A percentile compares a stretch with the other conserved stretches of the same genome.
Conservation (phyloP, 768 basidiomycete genomes). For the Boletus subparvulus region DNA sequence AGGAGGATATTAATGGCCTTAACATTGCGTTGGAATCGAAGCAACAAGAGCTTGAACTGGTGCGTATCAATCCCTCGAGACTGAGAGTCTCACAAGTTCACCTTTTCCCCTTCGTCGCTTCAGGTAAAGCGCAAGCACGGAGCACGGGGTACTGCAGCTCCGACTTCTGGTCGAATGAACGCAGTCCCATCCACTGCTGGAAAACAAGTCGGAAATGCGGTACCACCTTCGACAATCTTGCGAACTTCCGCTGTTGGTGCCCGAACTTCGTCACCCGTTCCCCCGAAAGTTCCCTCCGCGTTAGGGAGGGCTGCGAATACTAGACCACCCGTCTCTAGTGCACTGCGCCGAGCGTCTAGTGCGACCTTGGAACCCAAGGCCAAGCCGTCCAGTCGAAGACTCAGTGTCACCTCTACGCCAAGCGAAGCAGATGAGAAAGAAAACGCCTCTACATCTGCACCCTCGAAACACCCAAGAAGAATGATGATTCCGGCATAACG, state of each 20-base stretch:
- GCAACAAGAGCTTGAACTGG: constrained; percentile 91
- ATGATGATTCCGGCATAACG: constrained; percentile 16
- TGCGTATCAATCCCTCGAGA: constrained; percentile 38
- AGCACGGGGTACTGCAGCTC: constrained; percentile 54
- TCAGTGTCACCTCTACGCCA: constrained; percentile 37
- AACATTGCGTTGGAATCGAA: constrained; percentile 93
- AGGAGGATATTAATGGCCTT: constrained; percentile 78
- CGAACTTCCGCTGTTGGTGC: constrained; percentile 33
- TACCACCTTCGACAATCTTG: constrained; percentile 40
- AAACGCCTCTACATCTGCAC: constrained; percentile 41
- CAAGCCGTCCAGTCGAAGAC: constrained; percentile 34
- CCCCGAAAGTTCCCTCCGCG: constrained; percentile 32
- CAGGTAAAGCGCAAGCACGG: constrained; percentile 67
- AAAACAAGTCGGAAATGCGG: constrained; percentile 47
- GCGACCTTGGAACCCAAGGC: constrained; percentile 35
- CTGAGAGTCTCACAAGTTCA: background rate
- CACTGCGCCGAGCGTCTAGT: constrained; percentile 31
- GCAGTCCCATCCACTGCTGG: constrained; percentile 20
- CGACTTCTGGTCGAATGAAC: constrained; percentile 57
- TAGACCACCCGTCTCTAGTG: constrained; percentile 10
- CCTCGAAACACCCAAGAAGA: constrained; percentile 18
- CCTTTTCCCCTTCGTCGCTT: background rate
- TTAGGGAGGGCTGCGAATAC: constrained; percentile 26
- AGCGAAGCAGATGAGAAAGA: constrained; percentile 60
- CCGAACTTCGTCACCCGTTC: constrained; percentile 41